Conservation (phyloP, 2,329 filamentous ascomycete genomes). For the Colletotrichum sp. region DNA sequence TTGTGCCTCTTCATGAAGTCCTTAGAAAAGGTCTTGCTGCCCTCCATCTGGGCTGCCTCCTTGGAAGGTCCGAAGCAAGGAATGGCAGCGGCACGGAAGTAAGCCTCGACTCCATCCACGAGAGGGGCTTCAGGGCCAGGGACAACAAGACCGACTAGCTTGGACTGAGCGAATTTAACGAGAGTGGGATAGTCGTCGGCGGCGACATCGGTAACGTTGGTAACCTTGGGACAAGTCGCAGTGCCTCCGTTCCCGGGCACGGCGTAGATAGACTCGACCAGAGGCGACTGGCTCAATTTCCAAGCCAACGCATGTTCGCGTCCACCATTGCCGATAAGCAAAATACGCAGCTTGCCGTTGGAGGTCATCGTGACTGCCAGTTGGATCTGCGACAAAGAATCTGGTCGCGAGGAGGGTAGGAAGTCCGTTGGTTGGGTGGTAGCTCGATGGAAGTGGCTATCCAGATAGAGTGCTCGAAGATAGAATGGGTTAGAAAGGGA, state of each 20-base stretch:
- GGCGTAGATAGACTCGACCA: slow-evolving; percentile 63
- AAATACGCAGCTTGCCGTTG: slow-evolving; percentile 39
- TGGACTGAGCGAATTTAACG: slow-evolving; percentile 63
- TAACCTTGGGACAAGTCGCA: slow-evolving; percentile 54
- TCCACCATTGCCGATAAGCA: slow-evolving; percentile 77
- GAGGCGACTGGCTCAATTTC: slow-evolving; percentile 71
- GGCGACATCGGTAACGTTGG: slow-evolving; percentile 54
- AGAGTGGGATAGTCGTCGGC: slow-evolving; percentile 67
- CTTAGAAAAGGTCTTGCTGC: slow-evolving; percentile 80
- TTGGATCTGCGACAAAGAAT: background rate
- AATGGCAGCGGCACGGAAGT: slow-evolving; percentile 66
- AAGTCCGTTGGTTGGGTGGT: background rate
- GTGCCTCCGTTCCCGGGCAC: slow-evolving; percentile 74
- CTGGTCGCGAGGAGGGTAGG: background rate
- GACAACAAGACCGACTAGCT: slow-evolving; percentile 71
- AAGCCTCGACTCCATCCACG: slow-evolving; percentile 75
- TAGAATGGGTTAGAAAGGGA: background rate
- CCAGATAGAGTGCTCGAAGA: background rate
- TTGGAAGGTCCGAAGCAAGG: slow-evolving; percentile 73
- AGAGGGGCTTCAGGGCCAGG: slow-evolving; percentile 77
- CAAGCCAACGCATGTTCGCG: slow-evolving; percentile 79
- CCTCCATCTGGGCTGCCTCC: slow-evolving; percentile 75
- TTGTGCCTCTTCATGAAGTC: slow-evolving; percentile 77
- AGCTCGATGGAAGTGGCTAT: background rate
- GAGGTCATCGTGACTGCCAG: background rate